Conservation (phyloP, 2,329 filamentous ascomycete genomes). For the Diaporthe ilicicola region DNA sequence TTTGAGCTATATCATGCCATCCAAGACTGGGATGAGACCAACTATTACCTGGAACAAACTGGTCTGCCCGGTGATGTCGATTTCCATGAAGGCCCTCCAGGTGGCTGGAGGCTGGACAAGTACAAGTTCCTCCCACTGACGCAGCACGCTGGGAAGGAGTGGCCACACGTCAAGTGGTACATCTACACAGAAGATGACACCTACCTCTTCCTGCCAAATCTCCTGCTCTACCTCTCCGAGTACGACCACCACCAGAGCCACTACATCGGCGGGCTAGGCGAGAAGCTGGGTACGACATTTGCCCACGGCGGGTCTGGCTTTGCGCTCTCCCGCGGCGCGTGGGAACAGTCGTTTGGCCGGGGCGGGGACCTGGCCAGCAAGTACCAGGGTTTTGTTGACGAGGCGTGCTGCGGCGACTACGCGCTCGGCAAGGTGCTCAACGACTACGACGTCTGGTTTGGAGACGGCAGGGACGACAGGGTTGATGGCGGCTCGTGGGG, state of each 20-base stretch:
- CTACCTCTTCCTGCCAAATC: slow-evolving; percentile 33
- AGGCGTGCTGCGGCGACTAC: slow-evolving; percentile 24
- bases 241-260: slow-evolving; percentile 26
- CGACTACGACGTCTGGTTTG: slow-evolving; percentile 23
- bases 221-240: slow-evolving; percentile 27
- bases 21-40: slow-evolving; percentile 37
- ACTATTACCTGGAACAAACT: slow-evolving; percentile 39
- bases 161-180: slow-evolving; percentile 35
- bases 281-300: slow-evolving; percentile 25
- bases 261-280: slow-evolving; percentile 33
- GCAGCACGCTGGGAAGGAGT: slow-evolving; percentile 26
- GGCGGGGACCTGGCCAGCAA: slow-evolving; percentile 6
- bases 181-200: slow-evolving; percentile 37
- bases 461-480: slow-evolving; percentile 16
- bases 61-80: slow-evolving; percentile 20
- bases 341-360: slow-evolving; percentile 20
- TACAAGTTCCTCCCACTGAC: slow-evolving; percentile 32
- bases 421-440: slow-evolving; percentile 22
- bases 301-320: slow-evolving; percentile 35
- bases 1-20: slow-evolving; percentile 37
- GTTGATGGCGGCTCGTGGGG: slow-evolving; percentile 14
- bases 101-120: slow-evolving; percentile 30
- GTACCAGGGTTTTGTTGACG: slow-evolving; percentile 16
- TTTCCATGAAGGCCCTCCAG: slow-evolving; percentile 10
- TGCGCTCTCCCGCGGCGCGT: slow-evolving; percentile 26